Conservation (phyloP, 179 eudicot species). For the Dionaea muscipula region DNA sequence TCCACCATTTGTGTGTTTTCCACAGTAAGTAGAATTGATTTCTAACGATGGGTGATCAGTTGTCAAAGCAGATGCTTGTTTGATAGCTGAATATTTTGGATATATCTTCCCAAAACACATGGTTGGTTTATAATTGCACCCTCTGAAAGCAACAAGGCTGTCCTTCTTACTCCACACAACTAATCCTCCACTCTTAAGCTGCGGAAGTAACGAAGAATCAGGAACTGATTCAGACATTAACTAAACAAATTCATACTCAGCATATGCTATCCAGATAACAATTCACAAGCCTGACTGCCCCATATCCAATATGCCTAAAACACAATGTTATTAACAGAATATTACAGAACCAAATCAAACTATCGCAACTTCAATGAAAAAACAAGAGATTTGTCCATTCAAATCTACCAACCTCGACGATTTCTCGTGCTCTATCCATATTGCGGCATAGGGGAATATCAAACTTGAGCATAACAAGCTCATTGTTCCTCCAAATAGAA, state of each 20-base stretch:
- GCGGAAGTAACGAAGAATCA: slow-evolving; percentile 19
- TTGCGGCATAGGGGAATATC: slow-evolving; percentile 76
- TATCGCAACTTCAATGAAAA: too few species aligned
- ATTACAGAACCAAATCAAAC: too few species aligned
- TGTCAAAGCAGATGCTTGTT: slow-evolving; percentile 11
- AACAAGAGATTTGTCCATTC: not conserved
- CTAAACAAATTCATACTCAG: too few species aligned
- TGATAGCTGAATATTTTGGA: slow-evolving; percentile 7
- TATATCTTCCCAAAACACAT: slow-evolving; percentile 10
- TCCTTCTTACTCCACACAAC: slow-evolving; percentile 89
- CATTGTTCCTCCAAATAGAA: slow-evolving; percentile 55
- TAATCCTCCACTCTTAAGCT: slow-evolving; percentile 82
- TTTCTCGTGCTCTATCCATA: slow-evolving; percentile 81
- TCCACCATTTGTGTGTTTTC: slow-evolving; percentile 8
- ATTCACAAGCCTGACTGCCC: too few species aligned
- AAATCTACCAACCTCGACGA: slow-evolving; percentile 59
- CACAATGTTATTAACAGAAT: too few species aligned
- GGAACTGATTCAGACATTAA: not conserved
- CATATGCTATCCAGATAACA: too few species aligned
- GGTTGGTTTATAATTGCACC: slow-evolving; percentile 28
- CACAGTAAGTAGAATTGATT: slow-evolving; percentile 2
- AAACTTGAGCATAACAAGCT: slow-evolving; percentile 76
- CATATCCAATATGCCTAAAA: too few species aligned
- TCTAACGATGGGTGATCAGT: slow-evolving; percentile 10
- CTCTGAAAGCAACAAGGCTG: slow-evolving; percentile 71